Percentiles rank a stretch among this genome's conserved stretches.
phyloP scores from a whole-genome alignment of 140 eudicot species.

The Senecio squalidus region DNA sequence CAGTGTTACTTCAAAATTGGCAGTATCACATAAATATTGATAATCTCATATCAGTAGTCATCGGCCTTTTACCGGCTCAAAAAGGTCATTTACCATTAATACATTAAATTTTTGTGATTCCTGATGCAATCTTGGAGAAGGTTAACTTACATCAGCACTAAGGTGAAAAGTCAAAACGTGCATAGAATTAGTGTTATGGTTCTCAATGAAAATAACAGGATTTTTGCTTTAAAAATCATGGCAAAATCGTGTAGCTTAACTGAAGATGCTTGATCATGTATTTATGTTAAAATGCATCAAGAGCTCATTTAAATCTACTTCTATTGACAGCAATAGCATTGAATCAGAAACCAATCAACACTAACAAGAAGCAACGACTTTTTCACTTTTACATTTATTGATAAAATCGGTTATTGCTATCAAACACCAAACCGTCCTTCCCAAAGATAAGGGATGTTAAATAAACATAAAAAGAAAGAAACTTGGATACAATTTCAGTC shows the following conservation, averaged over 20 bases:
- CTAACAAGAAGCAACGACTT: constrained; percentile 4
- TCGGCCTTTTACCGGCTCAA: no score
- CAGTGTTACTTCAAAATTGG: constrained; percentile 9
- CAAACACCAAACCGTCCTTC: constrained; percentile 7
- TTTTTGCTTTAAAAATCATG: background rate
- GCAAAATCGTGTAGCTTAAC: background rate
- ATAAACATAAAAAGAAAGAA: constrained; percentile 8
- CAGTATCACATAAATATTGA: constrained; percentile 5
- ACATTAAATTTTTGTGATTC: background rate
- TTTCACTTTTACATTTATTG: constrained; percentile 7
- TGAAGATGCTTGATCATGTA: background rate
- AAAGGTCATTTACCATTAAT: no score
- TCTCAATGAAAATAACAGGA: background rate
- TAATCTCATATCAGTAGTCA: constrained; percentile 8
- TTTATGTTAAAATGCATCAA: constrained; percentile 2
- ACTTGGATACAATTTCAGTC: background rate
- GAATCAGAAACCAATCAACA: background rate
- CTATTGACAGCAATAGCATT: background rate
- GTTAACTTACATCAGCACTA: background rate
- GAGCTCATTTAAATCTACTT: no score
- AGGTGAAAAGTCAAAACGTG: no score
- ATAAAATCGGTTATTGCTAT: constrained; percentile 6
- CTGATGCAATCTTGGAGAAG: background rate
- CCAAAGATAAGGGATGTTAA: background rate
- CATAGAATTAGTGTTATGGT: no score